Evolutionary conservation across 768 basidiomycete genomes (phyloP), one percentile per base, ranked within the genome.

Genomic region (Boletus pseudo-olivaceus): DNA sequence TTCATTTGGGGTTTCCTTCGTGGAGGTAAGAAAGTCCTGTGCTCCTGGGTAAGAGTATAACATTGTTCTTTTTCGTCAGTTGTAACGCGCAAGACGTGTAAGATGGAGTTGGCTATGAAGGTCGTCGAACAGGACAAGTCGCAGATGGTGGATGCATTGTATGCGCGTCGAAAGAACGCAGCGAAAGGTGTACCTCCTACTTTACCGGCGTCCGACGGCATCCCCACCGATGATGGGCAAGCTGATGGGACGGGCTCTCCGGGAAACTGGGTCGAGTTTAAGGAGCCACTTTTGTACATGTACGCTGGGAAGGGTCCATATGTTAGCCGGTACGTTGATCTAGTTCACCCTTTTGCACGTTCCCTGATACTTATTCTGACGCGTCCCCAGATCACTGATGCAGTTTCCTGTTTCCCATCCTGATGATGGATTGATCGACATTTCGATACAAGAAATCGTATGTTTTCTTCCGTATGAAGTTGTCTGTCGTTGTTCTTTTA

Each of bases 381-480:
- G 11, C n/a, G 30, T 30, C 38, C 14, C 55, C 48, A 87, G 87
- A 17, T 85, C 88, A 53, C 76, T 87, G 35, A 86, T 93, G 85
- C 83, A 90, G 26, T 94, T 93, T 64, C 93, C 90, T 0, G 84
- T 90, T 4, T 89, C 89, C 20, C 67, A 86, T 47, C 87, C 90
- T 0, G 82, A 88, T 55, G 90, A 94, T 62, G 90, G 90, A 0
- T 68, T 84, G 30, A 83, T 93, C 49, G 91, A 93, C 61, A 68
- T 93, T 40, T 78, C 80, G 40, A 75, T 80, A 37, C 84, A 91
- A 75, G 78, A 82, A 51, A 59, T 76, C 53, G 91, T 88, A 62
- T 35, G 82, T 50, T 10, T 42, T 40, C 19, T 46, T 50, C 43
- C 14, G 15, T 10, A 17, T 7, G 9, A 8, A 30, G 15, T 49